Conservation (phyloP, 441 rosid genomes). For the Brassica hybrid region DNA sequence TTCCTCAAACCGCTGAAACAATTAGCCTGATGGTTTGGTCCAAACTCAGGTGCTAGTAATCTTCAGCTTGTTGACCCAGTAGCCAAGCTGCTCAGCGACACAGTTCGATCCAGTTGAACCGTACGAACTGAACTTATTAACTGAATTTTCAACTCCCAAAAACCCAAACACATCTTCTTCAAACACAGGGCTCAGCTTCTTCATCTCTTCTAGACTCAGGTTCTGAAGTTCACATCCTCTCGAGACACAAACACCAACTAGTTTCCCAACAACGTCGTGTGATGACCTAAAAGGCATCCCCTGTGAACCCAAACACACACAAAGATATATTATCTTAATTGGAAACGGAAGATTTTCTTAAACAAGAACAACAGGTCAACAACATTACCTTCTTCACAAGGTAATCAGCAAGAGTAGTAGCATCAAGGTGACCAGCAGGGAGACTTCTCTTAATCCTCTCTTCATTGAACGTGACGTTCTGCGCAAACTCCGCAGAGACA, state of each 20-base stretch:
- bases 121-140: conserved; percentile 80
- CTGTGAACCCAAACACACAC: conserved; percentile 42
- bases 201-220: conserved; percentile 73
- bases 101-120: conserved; percentile 84
- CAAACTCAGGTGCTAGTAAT: conserved; percentile 20
- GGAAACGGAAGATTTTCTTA: no score
- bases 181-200: conserved; percentile 61
- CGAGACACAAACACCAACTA: conserved; percentile 83
- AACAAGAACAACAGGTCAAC: neutral
- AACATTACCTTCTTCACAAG: conserved; percentile 81
- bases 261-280: conserved; percentile 84
- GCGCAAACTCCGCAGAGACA: conserved; percentile 96
- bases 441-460: conserved; percentile 72
- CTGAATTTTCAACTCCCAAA: conserved; percentile 84
- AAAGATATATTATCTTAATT: neutral
- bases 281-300: conserved; percentile 91
- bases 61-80: conserved; percentile 74
- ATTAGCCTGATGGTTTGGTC: neutral
- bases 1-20: neutral
- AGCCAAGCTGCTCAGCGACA: conserved; percentile 67
- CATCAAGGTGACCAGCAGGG: conserved; percentile 93
- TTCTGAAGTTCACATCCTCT: conserved; percentile 77
- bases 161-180: conserved; percentile 76
- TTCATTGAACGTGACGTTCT: conserved; percentile 71
- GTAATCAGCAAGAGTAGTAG: conserved; percentile 97